Evolutionary conservation across 768 basidiomycete species (phyloP).

Genomic region (Lentinula boryana): DNA sequence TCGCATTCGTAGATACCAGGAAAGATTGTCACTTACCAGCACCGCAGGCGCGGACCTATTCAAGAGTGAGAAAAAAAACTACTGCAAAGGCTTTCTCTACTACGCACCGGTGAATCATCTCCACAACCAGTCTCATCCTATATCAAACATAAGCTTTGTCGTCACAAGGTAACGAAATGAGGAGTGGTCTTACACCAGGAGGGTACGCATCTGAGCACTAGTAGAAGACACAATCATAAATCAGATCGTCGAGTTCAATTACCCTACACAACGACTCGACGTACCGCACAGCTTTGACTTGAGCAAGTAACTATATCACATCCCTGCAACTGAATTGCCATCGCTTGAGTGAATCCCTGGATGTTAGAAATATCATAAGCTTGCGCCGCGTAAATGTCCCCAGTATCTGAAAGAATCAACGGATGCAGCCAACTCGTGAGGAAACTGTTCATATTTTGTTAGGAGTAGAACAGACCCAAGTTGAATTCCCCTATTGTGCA

Average conservation of each 20-base stretch:
- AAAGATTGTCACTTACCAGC: not conserved
- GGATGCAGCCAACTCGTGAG: not conserved
- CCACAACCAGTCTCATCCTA: slow-evolving; percentile 32
- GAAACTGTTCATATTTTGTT: not conserved
- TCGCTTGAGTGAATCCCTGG: slow-evolving; percentile 33
- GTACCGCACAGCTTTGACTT: slow-evolving; percentile 25
- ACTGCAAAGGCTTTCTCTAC: not conserved
- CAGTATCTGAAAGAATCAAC: slow-evolving; percentile 9
- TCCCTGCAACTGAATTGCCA: slow-evolving; percentile 26
- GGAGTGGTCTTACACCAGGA: slow-evolving; percentile 1
- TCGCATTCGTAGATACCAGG: not conserved
- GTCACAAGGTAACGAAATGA: no score
- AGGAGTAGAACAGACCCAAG: slow-evolving; percentile 21
- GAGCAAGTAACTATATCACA: slow-evolving; percentile 34
- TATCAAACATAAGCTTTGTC: not conserved
- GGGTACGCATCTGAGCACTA: slow-evolving; percentile 7
- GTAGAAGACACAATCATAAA: not conserved
- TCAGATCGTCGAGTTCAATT: not conserved
- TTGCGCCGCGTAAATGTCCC: slow-evolving; percentile 15
- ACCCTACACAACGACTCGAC: not conserved
- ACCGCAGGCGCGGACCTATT: not conserved
- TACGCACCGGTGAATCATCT: slow-evolving; percentile 28
- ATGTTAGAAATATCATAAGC: slow-evolving; percentile 40
- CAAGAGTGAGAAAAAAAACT: not conserved
- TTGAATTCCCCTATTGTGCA: slow-evolving; percentile 35